Percentiles rank a stretch among this genome's conserved stretches.
These are phyloP conservation scores for Talaromyces proteolyticus DNA, from an alignment of 495 filamentous ascomycete genomes.

Conservation along the genomic window DNA sequence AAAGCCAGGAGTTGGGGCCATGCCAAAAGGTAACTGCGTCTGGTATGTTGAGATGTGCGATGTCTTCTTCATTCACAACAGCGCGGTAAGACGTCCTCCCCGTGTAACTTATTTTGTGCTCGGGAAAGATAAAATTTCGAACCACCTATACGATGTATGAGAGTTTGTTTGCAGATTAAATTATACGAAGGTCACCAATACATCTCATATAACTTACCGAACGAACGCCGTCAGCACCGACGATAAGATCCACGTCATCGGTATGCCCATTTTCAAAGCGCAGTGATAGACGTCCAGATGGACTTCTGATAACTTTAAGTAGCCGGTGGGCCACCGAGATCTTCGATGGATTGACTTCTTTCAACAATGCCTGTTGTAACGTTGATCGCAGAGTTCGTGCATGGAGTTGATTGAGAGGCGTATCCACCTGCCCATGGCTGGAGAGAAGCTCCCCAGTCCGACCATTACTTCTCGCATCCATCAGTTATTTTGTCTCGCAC, in stretches of 20 bases:
- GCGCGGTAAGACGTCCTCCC: conserved; percentile 18
- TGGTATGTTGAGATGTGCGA: conserved; percentile 15
- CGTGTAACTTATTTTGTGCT: conserved; percentile 15
- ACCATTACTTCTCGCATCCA: conserved; percentile 5
- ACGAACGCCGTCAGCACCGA: conserved; percentile 22
- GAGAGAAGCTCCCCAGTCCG: conserved; percentile 15
- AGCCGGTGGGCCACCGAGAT: conserved; percentile 12
- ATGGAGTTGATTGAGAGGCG: conserved; percentile 9
- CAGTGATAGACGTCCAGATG: conserved; percentile 5
- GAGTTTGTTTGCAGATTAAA: not conserved
- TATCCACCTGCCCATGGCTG: conserved; percentile 8
- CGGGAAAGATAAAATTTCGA: conserved; percentile 16
- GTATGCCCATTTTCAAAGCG: conserved; percentile 14
- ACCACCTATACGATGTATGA: conserved; percentile 9
- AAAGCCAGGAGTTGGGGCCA: conserved; percentile 14
- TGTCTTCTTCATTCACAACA: conserved; percentile 12
- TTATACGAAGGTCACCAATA: not conserved
- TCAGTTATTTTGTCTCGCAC: not conserved
- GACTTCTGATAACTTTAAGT: conserved; percentile 1
- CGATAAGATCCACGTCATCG: conserved; percentile 17
- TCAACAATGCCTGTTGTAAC: conserved; percentile 18
- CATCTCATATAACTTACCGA: conserved; percentile 2
- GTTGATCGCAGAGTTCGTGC: conserved; percentile 16
- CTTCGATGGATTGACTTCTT: conserved; percentile 10
- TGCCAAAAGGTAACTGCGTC: conserved; percentile 21